These are phyloP conservation scores for Claviceps quebecensis DNA, from an alignment of 2,329 filamentous ascomycete genomes.

Conservation along the genomic window DNA sequence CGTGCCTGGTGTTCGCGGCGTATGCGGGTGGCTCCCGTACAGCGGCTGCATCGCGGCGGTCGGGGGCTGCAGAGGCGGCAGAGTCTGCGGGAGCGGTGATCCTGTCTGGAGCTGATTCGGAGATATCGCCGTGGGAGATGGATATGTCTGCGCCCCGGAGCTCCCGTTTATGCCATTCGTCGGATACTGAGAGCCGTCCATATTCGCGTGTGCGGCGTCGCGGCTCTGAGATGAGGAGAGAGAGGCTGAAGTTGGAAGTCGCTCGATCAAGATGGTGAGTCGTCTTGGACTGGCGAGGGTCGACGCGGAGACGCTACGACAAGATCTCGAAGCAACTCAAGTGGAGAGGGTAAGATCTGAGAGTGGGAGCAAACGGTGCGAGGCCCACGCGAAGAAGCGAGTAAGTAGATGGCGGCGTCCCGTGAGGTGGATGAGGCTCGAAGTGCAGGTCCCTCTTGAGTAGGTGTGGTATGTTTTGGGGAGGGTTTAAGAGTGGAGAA, in stretches of 20 bases:
- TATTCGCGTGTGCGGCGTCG: constrained; percentile 27
- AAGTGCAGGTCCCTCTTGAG: constrained; percentile 24
- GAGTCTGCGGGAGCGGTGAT: constrained; percentile 36
- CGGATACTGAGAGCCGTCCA: constrained; percentile 41
- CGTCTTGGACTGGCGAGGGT: constrained; percentile 1
- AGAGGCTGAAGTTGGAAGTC: background rate
- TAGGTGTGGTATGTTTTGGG: constrained; percentile 27
- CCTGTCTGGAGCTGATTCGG: constrained; percentile 36
- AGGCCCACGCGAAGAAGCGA: constrained; percentile 15
- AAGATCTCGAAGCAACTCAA: constrained; percentile 4
- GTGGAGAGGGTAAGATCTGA: constrained; percentile 9
- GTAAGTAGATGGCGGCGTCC: constrained; percentile 15
- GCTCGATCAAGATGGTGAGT: background rate
- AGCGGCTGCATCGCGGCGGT: constrained; percentile 27
- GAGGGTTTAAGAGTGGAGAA: constrained; percentile 33
- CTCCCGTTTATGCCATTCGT: constrained; percentile 43
- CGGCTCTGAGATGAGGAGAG: constrained; percentile 12
- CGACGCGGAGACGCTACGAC: constrained; percentile 4
- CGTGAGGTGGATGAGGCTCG: constrained; percentile 25
- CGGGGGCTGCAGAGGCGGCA: constrained; percentile 40
- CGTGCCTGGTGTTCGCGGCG: constrained; percentile 47
- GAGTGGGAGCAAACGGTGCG: constrained; percentile 7
- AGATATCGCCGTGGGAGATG: constrained; percentile 36
- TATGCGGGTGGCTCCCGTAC: constrained; percentile 47
- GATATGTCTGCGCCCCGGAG: constrained; percentile 33